Evolutionary conservation across 441 rosid species (phyloP).

Genomic region (Mallotus japonicus): DNA sequence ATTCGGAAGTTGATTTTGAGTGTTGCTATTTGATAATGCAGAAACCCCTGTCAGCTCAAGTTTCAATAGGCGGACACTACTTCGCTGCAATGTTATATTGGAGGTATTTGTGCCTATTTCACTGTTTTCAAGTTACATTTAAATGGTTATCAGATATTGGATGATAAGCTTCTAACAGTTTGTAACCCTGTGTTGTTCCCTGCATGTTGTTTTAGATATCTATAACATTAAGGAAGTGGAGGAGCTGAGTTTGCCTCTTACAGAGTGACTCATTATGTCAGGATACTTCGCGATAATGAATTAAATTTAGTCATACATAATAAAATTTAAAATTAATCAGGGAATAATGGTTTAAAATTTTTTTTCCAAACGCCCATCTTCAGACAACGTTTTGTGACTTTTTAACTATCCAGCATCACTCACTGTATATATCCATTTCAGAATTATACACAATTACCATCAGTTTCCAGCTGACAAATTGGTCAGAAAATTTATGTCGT

Average conservation of each 20-base stretch:
- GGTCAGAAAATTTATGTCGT: neutral
- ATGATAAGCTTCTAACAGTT: slow-evolving; percentile 1
- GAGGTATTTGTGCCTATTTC: slow-evolving; percentile 7
- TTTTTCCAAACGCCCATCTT: neutral
- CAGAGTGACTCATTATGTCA: neutral
- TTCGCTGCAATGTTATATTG: slow-evolving; percentile 7
- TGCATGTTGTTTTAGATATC: neutral
- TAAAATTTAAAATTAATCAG: neutral
- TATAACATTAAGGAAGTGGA: neutral
- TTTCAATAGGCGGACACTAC: neutral
- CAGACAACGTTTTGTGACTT: neutral
- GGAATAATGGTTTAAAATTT: neutral
- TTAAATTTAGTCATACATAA: neutral
- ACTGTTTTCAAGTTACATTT: neutral
- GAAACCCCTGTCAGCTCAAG: neutral
- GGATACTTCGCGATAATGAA: neutral
- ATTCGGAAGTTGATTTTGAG: neutral
- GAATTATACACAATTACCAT: no score
- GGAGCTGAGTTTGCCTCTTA: neutral
- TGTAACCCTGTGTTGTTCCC: neutral
- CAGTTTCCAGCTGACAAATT: neutral
- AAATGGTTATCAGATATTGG: neutral
- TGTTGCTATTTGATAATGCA: slow-evolving; percentile 1
- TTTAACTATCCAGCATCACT: neutral
- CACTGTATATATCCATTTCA: neutral